Conservation (phyloP, 257 asterid species). For the Solanum chiquidenum region DNA sequence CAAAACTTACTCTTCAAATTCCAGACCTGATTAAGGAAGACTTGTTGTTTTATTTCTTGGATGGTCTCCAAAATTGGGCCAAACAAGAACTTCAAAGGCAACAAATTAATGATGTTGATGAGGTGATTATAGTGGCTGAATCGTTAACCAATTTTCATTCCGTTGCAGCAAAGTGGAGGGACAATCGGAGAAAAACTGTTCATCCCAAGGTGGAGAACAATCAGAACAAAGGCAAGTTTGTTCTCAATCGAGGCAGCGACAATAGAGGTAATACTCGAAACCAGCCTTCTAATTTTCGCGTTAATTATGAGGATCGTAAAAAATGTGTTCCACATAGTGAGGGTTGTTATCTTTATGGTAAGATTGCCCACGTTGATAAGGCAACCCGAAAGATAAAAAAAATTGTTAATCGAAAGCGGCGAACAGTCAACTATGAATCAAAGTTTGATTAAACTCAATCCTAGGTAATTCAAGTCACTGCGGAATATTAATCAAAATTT, state of each 20-base stretch:
- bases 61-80: neutral
- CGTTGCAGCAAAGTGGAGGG: rapidly evolving
- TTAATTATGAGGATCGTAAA: too few relatives aligned
- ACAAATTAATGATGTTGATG: neutral
- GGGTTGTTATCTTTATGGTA: neutral
- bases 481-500: too few relatives aligned
- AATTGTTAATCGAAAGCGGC: too few relatives aligned
- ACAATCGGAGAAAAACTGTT: rapidly evolving
- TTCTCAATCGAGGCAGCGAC: too few relatives aligned
- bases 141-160: too few relatives aligned
- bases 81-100: neutral
- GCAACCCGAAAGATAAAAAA: too few relatives aligned
- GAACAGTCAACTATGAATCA: neutral
- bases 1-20: neutral
- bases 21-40: rapidly evolving
- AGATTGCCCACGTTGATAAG: neutral
- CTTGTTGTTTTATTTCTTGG: neutral
- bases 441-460: neutral
- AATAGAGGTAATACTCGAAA: too few relatives aligned
- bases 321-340: neutral
- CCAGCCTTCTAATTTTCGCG: too few relatives aligned
- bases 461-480: neutral
- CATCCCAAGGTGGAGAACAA: neutral
- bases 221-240: rapidly evolving
- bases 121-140: neutral